phyloP scores from a whole-genome alignment of 257 asterid species.

The Asclepias syriaca region DNA sequence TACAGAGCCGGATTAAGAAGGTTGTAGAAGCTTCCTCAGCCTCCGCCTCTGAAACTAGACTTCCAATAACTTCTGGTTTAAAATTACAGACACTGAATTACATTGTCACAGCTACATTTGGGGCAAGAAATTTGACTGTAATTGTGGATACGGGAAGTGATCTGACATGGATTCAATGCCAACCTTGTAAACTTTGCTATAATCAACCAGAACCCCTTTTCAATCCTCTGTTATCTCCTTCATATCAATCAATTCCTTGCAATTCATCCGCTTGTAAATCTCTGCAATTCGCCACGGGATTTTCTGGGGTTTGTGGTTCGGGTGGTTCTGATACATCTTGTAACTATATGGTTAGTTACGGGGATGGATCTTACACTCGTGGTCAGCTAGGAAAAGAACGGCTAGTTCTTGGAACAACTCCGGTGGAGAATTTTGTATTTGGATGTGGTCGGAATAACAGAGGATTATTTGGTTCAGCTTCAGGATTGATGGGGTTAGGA shows the following conservation, averaged over 20 bases:
- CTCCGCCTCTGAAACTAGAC: constrained; percentile 30
- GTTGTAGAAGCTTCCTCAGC: constrained; percentile 2
- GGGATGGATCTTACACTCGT: constrained; percentile 78
- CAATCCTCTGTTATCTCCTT: constrained; percentile 53
- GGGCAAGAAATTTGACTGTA: constrained; percentile 53
- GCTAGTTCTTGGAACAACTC: constrained; percentile 41
- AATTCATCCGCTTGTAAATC: constrained; percentile 53
- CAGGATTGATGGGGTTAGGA: constrained; percentile 84
- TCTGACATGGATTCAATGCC: constrained; percentile 88
- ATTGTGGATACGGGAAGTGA: constrained; percentile 89
- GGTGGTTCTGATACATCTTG: constrained; percentile 25
- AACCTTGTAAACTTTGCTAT: constrained; percentile 71
- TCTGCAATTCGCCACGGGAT: constrained; percentile 55
- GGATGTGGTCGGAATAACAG: constrained; percentile 74
- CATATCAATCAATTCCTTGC: constrained; percentile 53
- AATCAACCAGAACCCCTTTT: constrained; percentile 74
- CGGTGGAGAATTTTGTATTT: constrained; percentile 46
- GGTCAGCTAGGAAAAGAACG: constrained; percentile 62
- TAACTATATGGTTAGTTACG: constrained; percentile 60
- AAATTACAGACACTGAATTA: constrained; percentile 75
- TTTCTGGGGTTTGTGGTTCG: constrained; percentile 41
- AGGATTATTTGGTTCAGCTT: constrained; percentile 76
- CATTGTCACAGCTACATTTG: constrained; percentile 55
- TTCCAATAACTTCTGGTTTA: constrained; percentile 60
- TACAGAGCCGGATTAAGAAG: constrained; percentile 52